These are phyloP conservation scores for Sparassis latifolia DNA, from an alignment of 1,284 basidiomycete species.

Conservation along the genomic window DNA sequence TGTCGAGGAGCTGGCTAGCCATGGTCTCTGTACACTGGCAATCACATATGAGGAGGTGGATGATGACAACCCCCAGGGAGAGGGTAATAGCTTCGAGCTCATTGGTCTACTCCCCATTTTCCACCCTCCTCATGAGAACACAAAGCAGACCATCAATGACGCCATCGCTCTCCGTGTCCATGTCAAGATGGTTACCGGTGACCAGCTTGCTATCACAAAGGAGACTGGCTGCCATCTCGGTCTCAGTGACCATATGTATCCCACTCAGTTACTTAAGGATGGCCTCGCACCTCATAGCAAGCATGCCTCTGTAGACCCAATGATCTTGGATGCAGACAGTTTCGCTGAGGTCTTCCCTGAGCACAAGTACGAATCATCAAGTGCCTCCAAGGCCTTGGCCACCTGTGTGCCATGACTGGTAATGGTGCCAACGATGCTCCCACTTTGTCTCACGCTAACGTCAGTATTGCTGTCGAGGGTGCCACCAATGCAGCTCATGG, in stretches of 20 bases:
- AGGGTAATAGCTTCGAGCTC: conserved; percentile 94
- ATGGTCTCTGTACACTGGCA: conserved; percentile 96
- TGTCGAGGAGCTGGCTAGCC: no score
- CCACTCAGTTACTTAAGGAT: conserved; percentile 98
- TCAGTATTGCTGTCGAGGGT: conserved; percentile 96
- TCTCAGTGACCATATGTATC: no score
- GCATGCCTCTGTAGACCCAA: conserved; percentile 87
- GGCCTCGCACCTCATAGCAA: conserved; percentile 94
- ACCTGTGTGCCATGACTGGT: conserved; percentile 90
- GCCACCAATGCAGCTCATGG: conserved; percentile 93
- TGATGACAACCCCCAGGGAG: conserved; percentile 71
- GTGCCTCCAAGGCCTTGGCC: conserved; percentile 87
- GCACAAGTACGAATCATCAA: conserved; percentile 93
- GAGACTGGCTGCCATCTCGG: no score
- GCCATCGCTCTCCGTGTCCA: conserved; percentile 93
- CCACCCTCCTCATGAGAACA: conserved; percentile 96
- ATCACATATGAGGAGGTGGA: conserved; percentile 94
- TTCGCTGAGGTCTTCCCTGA: conserved; percentile 97
- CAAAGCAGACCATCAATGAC: conserved; percentile 98
- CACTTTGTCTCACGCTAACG: conserved; percentile 89
- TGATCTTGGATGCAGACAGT: conserved; percentile 88
- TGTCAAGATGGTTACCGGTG: conserved; percentile 99
- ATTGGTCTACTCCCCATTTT: conserved; percentile 97
- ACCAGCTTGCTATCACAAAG: conserved; percentile 98
- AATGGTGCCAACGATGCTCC: conserved; percentile 97